Evolutionary conservation across 1,284 basidiomycete genomes (phyloP), one percentile per base, ranked within the genome.

Genomic region (Tausonia pullulans): DNA sequence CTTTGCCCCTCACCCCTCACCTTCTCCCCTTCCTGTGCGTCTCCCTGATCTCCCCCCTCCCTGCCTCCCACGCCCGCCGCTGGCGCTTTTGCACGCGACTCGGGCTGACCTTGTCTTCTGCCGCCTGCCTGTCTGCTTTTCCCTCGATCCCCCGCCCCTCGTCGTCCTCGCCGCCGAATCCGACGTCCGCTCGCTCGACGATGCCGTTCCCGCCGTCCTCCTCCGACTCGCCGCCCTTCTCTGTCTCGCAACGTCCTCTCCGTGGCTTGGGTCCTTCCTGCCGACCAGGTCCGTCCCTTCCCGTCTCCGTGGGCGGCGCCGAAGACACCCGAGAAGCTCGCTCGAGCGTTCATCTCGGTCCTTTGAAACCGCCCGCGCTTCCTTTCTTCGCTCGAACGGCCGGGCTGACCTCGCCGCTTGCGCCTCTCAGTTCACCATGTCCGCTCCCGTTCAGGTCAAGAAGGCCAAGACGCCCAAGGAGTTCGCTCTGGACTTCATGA

Each of bases 401-500:
- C 27, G 27, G 27, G 27, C 27, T 27, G 27, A 27, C 27, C 27
- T 27, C 27, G 27, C 27, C 27, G 27, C 27, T 27, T 2, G 1
- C 80, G 74, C 79, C 72, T 73, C 76, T 75, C 75, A 74, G 71
- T 68, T 64, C 61, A 67, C 16, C 41, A 46, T 61, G 57, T 54
- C 55, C 27, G 46, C 49, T 44, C 52, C 58, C 54, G 55, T 66
- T 62, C 65, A 63, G 53, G 52, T 65, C 39, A 65, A 65, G 64
- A 66, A 66, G 57, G 41, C 61, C 43, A 66, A 66, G 65, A 63
- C 65, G 41, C 65, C 65, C 48, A 46, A 62, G 65, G 65, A 66
- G 61, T 66, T 66, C 65, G 61, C 64, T 62, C 88, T 84, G 73
- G 89, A 90, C 77, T 91, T 91, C 84, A 76, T 90, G 79, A 91